These are phyloP conservation scores for Rubia peregrina DNA, from an alignment of 305 asterid genomes.

Conservation along the genomic window DNA sequence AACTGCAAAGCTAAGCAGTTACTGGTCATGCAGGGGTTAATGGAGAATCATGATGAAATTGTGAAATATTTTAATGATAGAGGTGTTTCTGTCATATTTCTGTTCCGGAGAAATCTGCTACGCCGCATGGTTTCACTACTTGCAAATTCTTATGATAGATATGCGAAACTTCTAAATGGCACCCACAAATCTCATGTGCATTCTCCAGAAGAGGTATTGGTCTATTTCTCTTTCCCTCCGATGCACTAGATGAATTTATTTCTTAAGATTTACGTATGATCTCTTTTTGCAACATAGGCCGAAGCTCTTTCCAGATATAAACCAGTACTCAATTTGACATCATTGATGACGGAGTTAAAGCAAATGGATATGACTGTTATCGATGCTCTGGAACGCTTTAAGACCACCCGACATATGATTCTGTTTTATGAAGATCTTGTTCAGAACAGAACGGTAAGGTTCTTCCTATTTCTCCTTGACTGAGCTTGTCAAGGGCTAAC, in stretches of 20 bases:
- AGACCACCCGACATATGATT: constrained; percentile 49
- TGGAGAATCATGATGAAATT: constrained; percentile 59
- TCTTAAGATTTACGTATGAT: neutral
- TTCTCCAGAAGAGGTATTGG: constrained; percentile 60
- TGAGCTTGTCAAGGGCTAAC: neutral
- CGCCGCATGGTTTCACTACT: constrained; percentile 76
- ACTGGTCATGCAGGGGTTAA: constrained; percentile 53
- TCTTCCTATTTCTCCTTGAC: neutral
- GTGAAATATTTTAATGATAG: constrained; percentile 56
- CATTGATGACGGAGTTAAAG: constrained; percentile 44
- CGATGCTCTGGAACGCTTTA: constrained; percentile 50
- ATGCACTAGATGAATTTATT: neutral
- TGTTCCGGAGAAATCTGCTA: constrained; percentile 72
- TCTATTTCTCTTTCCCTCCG: constrained; percentile 1
- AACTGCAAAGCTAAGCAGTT: constrained; percentile 13
- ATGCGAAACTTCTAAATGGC: constrained; percentile 77
- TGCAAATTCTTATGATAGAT: constrained; percentile 71
- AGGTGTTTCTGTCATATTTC: constrained; percentile 73
- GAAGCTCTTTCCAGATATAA: constrained; percentile 58
- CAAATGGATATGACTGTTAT: constrained; percentile 45
- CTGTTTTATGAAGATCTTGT: constrained; percentile 72
- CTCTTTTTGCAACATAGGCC: constrained; percentile 38
- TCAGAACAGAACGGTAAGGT: constrained; percentile 50
- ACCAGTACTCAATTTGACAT: constrained; percentile 46
- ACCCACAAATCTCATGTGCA: constrained; percentile 90